These are phyloP conservation scores for Globisporangium canariense DNA, from an alignment of 352 stramenopile genomes.

Conservation along the genomic window DNA sequence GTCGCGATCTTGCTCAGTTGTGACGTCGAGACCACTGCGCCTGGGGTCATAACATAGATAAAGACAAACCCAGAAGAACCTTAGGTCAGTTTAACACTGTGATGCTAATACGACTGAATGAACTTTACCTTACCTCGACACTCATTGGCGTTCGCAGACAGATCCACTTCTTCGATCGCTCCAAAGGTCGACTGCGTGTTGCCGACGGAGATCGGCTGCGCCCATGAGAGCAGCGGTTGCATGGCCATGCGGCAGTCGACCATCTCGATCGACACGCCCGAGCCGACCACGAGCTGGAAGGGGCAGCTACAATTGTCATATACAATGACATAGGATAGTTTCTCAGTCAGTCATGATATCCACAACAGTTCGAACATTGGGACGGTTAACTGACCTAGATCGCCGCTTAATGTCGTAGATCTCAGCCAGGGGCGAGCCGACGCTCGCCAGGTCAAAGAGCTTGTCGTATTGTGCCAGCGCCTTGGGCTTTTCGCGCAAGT, in stretches of 20 bases:
- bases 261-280: conserved; percentile 60
- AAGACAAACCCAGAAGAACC: neutral
- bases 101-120: no score
- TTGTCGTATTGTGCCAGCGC: conserved; percentile 19
- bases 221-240: conserved; percentile 62
- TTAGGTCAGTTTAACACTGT: neutral
- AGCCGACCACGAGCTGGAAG: conserved; percentile 72
- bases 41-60: conserved; percentile 13
- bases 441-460: conserved; percentile 49
- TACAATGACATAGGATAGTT: neutral
- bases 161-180: conserved; percentile 42
- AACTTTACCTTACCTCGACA: conserved; percentile 36
- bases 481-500: conserved; percentile 40
- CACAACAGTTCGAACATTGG: neutral
- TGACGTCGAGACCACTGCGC: conserved; percentile 42
- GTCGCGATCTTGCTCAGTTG: conserved; percentile 36
- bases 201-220: conserved; percentile 21
- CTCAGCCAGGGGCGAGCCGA: conserved; percentile 30
- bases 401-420: conserved; percentile 70
- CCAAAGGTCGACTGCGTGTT: conserved; percentile 28
- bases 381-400: conserved; percentile 29
- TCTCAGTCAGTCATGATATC: neutral
- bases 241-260: conserved; percentile 63
- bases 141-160: conserved; percentile 26
- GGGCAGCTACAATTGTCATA: conserved; percentile 31